Base-by-base conservation (phyloP, 164 flowering plant species). In the Chimonanthus salicifolius region DNA sequence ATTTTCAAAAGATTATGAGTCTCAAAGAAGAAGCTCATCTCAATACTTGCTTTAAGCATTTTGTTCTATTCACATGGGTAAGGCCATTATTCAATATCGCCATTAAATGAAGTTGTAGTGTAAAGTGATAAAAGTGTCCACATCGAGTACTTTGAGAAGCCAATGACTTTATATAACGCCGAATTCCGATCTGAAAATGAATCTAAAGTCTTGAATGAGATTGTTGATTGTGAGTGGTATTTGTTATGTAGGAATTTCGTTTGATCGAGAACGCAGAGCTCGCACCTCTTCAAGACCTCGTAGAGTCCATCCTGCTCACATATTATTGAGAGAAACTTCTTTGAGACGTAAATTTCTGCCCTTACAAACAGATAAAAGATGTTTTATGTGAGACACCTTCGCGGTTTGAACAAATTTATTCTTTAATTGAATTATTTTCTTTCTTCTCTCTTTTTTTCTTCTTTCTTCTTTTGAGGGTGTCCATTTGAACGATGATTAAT, bases 211-310 rank as follows among this genome's bases (percentile, higher is more conserved):
- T 10, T 54, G n/a, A 33, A 1, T 62, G n/a, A 44, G 68, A 66
- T 44, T 45, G 49, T 46, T 46, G 47, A 13, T 44, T 44, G 15
- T 18, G 5, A 2, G 9, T 6, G 0, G 33, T 33, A 33, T 66
- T 64, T 16, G 48, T 78, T 66, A 58, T 81, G 82, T 87, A 89
- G 91, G 94, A 89, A 80, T 89, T 89, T 67, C 87, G 80, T 46
- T 77, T 89, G 87, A 89, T 88, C 47, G 89, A 87, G 73, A 85
- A 85, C 74, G 85, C 82, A 3, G 91, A 89, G 82, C 86, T 89
- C 18, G 91, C 89, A 58, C 91, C 94, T 47, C 87, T 89, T 2
- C 71, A 76, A 0, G 94, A 89, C 10, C 86, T 89, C 8, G 82
- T 89, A 45, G 94, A 88, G 51, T 84, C 94, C 18, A 89, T 89